Base-by-base conservation (phyloP, 2,329 filamentous ascomycete genomes). In the Phialemoniopsis sp. region DNA sequence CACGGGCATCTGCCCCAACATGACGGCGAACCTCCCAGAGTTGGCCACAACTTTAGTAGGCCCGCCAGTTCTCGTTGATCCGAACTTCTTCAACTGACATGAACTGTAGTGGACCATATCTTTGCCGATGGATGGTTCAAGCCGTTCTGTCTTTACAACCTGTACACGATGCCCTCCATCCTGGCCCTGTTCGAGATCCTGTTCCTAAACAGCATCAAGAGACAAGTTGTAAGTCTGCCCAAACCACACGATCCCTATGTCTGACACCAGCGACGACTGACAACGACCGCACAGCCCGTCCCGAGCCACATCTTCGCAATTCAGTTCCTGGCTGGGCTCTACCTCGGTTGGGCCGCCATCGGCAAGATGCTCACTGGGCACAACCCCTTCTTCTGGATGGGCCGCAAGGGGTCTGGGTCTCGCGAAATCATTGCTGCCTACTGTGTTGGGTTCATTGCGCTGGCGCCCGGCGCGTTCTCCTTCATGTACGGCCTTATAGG, bases 171-270 rank as follows among this genome's bases (percentile, higher is more conserved):
- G 40, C 64, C 64, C 3, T 63, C 70, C 4, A 36, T 64, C 26
- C 56, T 73, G 43, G 70, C 67, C 46, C 45, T 65, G 8, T 40
- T 67, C 26, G 73, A 77, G 57, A 63, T 69, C 1, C 41, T 70
- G 28, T 59, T 64, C 41, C 59, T 77, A 57, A 77, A 77, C 55
- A 76, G 70, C 51, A 73, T 76, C 58, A 70, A 69, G 48, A 66
- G 69, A 37, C 71, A 66, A 37, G 62, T 60, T 35, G 73, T 76
- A 52, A 52, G 68, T 26, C 21, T 26, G 41, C n/a, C 17, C 55
- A 12, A 17, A 13, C 13, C 12, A 5, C 28, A 29, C 26, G 18
- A 5, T 17, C n/a, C n/a, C n/a, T n/a, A n/a, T n/a, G n/a, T n/a
- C n/a, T n/a, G n/a, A n/a, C n/a, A n/a, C n/a, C n/a, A n/a, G n/a